Base-by-base conservation (phyloP, 345 rosid species). In the Barbarea vulgaris region DNA sequence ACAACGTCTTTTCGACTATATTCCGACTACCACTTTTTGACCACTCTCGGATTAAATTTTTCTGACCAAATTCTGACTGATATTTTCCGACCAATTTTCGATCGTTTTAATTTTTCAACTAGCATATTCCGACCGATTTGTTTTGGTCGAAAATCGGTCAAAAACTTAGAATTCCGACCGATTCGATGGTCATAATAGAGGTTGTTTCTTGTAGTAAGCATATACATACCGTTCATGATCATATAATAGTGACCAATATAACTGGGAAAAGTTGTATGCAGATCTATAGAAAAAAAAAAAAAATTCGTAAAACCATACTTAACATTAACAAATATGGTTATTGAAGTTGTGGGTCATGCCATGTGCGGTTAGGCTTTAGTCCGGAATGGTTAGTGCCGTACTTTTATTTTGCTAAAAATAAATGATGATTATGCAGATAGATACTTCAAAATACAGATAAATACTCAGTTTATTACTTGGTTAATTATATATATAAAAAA, bases 341-440 rank as follows among this genome's bases (percentile, higher is more conserved):
- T 56, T 27, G 31, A 74, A 74, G 63, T 68, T 68, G 79, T 75
- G 74, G 63, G 21, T 68, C 73, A 75, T 75, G 73, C 78, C 67
- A 66, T 66, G 28, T 47, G 41, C n/a, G 27, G 36, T 37, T 12
- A 74, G 71, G 36, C 15, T 18, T 54, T 73, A 21, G 64, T 28
- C 13, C 53, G 33, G 63, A 41, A 73, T 64, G 64, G 63, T 63
- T 41, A 42, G 2, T 73, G 71, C 57, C 54, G 15, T 41, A 33
- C 21, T 18, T 62, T 52, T 39, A 9, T 46, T 22, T 34, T 31
- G 15, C 14, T 19, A 36, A 73, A 63, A 6, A 37, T 62, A 13
- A 31, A 8, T 65, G 28, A 7, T 28, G 1, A 36, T 50, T 50
- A 66, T 50, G 46, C 21, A 21, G 1, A 34, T 15, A 51, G 33